Conservation (phyloP, 257 asterid genomes). For the Fraxinus pennsylvanica region DNA sequence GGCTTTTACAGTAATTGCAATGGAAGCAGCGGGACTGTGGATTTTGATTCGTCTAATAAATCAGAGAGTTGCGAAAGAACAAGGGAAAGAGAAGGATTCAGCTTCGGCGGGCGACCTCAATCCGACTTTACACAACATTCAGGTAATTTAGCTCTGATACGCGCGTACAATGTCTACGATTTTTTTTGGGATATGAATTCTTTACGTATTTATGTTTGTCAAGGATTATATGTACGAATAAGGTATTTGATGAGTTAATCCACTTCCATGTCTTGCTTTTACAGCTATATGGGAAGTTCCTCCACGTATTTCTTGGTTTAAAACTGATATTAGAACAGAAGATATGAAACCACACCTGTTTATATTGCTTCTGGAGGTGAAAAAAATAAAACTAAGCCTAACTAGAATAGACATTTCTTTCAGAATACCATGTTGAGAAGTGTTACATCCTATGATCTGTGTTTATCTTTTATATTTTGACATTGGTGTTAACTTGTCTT, state of each 20-base stretch:
- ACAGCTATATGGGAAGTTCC: not conserved
- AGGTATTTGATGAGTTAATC: too few species aligned
- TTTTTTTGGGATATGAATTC: slow-evolving; percentile 8
- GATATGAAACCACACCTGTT: not conserved
- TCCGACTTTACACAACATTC: slow-evolving; percentile 51
- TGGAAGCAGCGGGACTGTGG: slow-evolving; percentile 58
- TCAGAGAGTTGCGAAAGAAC: slow-evolving; percentile 41
- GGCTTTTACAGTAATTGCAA: slow-evolving; percentile 55
- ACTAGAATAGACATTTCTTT: not conserved
- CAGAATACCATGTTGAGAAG: not conserved
- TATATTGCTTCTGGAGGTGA: not conserved
- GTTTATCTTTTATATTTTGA: too few species aligned
- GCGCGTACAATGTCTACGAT: not conserved
- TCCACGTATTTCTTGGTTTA: not conserved
- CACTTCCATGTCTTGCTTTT: not conserved
- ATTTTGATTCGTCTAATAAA: slow-evolving; percentile 55
- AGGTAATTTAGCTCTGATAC: slow-evolving; percentile 41
- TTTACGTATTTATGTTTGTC: not conserved
- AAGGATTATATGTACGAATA: not conserved
- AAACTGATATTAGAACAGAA: not conserved
- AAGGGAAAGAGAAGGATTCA: slow-evolving; percentile 33
- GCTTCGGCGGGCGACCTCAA: slow-evolving; percentile 37
- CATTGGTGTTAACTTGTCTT: not conserved
- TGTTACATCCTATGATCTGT: too few species aligned
- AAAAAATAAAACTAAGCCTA: not conserved